Percentiles rank a stretch among this genome's conserved stretches.
Evolutionary conservation across 2,329 filamentous ascomycete species (phyloP).

Genomic region (Diaporthe caulivora): DNA sequence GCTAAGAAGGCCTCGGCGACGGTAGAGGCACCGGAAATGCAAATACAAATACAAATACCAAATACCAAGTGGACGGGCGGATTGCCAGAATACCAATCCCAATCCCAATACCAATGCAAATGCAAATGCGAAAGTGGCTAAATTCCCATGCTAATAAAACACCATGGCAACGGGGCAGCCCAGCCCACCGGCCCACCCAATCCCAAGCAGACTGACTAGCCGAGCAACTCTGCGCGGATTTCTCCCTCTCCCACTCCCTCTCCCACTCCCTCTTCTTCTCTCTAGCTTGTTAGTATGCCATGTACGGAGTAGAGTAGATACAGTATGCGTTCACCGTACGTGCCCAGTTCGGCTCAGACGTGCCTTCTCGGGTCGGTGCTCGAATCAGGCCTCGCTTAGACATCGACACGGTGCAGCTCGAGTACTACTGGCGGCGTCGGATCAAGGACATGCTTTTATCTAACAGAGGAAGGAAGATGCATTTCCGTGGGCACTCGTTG

Average conservation of each 20-base stretch:
- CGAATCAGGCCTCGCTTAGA: constrained; percentile 18
- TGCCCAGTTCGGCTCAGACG: not conserved
- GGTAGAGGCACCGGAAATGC: constrained; percentile 1
- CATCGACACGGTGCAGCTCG: not conserved
- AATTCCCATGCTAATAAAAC: constrained; percentile 19
- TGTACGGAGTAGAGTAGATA: not conserved
- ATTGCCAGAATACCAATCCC: too few relatives aligned
- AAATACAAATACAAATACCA: not conserved
- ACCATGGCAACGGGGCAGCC: not conserved
- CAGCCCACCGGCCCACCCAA: not conserved
- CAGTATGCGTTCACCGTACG: not conserved
- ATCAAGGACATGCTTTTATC: not conserved
- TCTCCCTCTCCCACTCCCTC: not conserved
- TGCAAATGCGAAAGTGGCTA: constrained; percentile 5
- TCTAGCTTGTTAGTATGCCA: not conserved
- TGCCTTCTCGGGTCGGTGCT: constrained; percentile 14
- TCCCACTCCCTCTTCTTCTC: not conserved
- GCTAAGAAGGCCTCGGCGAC: not conserved
- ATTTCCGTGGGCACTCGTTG: not conserved
- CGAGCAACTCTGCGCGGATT: not conserved
- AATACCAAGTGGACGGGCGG: too few relatives aligned
- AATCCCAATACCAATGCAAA: not conserved
- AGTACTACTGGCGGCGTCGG: not conserved
- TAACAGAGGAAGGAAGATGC: not conserved
- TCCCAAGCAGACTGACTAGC: constrained; percentile 3